Evolutionary conservation across 352 stramenopile species (phyloP), one percentile per base, ranked within the genome.

Genomic region (Globisporangium cystogenes): DNA sequence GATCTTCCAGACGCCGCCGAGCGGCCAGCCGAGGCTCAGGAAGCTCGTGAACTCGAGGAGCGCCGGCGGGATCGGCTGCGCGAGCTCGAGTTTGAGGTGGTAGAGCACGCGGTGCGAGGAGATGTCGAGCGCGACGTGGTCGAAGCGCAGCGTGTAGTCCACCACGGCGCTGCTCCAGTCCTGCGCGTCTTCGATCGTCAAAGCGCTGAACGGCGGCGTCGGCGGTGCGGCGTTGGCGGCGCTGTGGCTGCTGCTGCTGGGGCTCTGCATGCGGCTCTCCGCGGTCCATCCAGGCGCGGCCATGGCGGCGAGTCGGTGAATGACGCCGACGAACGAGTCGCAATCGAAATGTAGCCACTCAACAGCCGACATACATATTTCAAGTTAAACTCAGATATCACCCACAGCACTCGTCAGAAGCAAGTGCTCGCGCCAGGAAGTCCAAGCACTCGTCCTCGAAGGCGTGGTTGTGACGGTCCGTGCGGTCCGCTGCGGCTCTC

Each of bases 1-100:
- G 55, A 86, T 77, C 55, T 75, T 70, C 74, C 72, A 86, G 43
- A 86, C 68, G 29, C 72, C 74, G 7, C 72, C 72, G 23, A 79
- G 58, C 1, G 68, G 72, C 67, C 70, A 81, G 23, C 66, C 66
- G 35, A 86, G 55, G 36, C 67, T 75, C 23, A 86, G 29, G 39
- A 68, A 82, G 52, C 76, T 63, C 4, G 53, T 55, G 63, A 79
- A 64, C 15, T 60, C 48, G 7, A 71, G 55, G 21, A 68, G 64
- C 2, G 62, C 5, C 10, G 54, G 35, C 3, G 74, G 70, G 27
- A 86, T 60, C 43, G 74, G 65, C 41, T 65, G 41, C 27, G 64
- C 57, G 29, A 86, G 48, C 45, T 79, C 68, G 18, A 70, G 48
- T 36, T 76, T 56, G 33, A 85, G 62, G 21, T 77, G 65, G 44